Base-by-base conservation (phyloP, 345 rosid species). In the Geranium rotundifolium region DNA sequence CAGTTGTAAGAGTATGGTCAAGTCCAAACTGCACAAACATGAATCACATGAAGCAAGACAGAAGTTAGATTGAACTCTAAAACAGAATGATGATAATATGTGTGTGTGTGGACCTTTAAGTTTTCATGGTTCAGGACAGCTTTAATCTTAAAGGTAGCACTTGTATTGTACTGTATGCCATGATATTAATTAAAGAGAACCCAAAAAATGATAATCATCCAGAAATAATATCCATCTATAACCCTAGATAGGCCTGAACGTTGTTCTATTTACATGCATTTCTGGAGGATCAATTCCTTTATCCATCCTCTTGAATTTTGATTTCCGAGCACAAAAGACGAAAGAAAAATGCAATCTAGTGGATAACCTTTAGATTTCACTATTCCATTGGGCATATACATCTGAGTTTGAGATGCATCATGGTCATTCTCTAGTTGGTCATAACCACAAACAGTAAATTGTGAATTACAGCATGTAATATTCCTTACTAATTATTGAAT, bases 1-100 rank as follows among this genome's bases (percentile, higher is more conserved):
- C 98, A 65, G 95, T 92, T 55, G 98, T 92, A 41, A 89, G 90
- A 19, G 96, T 92, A 61, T 92, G 96, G 75, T 92, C 96, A 62
- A 92, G 91, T 69, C 96, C 98, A 78, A 92, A 92, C 96, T 92
- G 83, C 79, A 73, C 63, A 70, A 65, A 61, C 29, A 62, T 10
- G 55, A 27, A 62, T 16, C 60, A 57, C 14, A 57, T 7, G 30
- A 57, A 3, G 30, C 52, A 46, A 46, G 52, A 46, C 52, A 46
- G 8, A 46, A 46, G 13, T 12, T 7, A 46, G 12, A 12, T 14
- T 9, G 52, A 12, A 46, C 12, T 7, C 52, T 46, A 46, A 14
- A 7, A 46, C 16, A 46, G 13, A 46, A 46, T 46, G 41, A 34
- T 4, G 10, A 34, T 7, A 3, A 46, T 37, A 46, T 7, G 15